Evolutionary conservation across 1,284 basidiomycete genomes (phyloP).

Genomic region (Coniophora puteana): DNA sequence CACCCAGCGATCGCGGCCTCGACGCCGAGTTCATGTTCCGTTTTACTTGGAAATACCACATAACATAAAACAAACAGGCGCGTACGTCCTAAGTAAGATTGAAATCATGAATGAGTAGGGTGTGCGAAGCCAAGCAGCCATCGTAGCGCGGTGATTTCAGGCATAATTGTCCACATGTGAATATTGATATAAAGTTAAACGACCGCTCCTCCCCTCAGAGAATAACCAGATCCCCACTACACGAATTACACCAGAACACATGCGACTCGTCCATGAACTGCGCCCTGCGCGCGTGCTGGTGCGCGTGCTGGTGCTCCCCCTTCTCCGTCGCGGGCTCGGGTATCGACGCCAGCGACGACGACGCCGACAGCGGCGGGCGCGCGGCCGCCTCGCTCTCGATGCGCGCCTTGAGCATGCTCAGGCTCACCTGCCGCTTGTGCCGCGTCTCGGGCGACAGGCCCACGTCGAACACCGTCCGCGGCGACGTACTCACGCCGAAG

Average conservation of each 20-base stretch:
- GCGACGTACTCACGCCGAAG: slow-evolving; percentile 35
- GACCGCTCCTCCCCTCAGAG: slow-evolving; percentile 52
- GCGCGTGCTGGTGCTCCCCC: slow-evolving; percentile 35
- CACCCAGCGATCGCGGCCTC: too few species aligned
- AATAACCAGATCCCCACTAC: slow-evolving; percentile 74
- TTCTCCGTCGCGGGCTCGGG: slow-evolving; percentile 21
- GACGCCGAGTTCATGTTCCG: too few species aligned
- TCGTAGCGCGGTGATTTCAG: too few species aligned
- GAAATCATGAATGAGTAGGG: too few species aligned
- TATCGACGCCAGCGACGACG: slow-evolving; percentile 10
- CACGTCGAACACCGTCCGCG: slow-evolving; percentile 57
- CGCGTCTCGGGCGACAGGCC: slow-evolving; percentile 71
- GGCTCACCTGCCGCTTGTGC: slow-evolving; percentile 81
- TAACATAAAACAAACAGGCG: too few species aligned
- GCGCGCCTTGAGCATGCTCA: slow-evolving; percentile 85
- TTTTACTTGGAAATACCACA: too few species aligned
- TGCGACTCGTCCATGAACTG: slow-evolving; percentile 81
- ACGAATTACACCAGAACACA: slow-evolving; percentile 81
- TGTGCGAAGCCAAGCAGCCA: background rate
- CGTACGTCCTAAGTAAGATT: too few species aligned
- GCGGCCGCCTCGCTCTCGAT: slow-evolving; percentile 75
- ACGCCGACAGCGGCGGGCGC: slow-evolving; percentile 25
- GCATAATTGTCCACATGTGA: background rate
- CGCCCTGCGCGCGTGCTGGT: slow-evolving; percentile 32
- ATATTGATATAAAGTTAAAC: too few species aligned